Evolutionary conservation across 2,329 filamentous ascomycete genomes (phyloP), one percentile per base, ranked within the genome.

Genomic region (Colletotrichum australisinense): DNA sequence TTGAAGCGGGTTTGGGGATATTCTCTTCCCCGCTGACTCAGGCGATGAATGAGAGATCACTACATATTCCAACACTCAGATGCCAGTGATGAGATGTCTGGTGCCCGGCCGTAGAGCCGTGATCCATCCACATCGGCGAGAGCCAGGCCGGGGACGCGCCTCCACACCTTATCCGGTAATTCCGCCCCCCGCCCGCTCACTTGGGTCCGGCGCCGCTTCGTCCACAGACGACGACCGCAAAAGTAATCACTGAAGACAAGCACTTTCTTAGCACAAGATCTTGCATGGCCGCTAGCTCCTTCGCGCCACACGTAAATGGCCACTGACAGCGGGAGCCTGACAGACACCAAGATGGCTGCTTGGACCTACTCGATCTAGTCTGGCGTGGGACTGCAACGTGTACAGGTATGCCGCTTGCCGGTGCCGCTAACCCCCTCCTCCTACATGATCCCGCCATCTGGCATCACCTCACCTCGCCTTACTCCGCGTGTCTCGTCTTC

Each of bases 341-440:
- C 5, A 42, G 8, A n/a, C 42, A 7, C 7, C 38, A 19, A n/a
- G 22, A 11, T 28, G 3, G 12, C 35, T 16, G 64, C 32, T 28
- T 68, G 64, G 64, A 63, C 57, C 52, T 68, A 16, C 69, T 72
- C 22, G 16, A 69, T 57, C n/a, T 22, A 28, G 65, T 58, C 26
- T 59, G 55, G 67, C 55, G 55, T 53, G 26, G 5, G 38, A 42
- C 14, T 8, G 38, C 1, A 42, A 7, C 14, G 26, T 67, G 12
- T 28, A 24, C 26, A 42, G 38, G 52, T 19, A 30, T n/a, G 68
- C 49, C 56, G 32, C 30, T n/a, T 30, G 63, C 28, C 28, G 53
- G 53, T 66, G n/a, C 62, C 42, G 24, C 42, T 46, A 11, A 22
- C 24, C 60, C 14, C 52, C 14, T 42, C 16, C 38, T 42, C 38